Conservation (phyloP, 306 rosid genomes). For the Senna tora region DNA sequence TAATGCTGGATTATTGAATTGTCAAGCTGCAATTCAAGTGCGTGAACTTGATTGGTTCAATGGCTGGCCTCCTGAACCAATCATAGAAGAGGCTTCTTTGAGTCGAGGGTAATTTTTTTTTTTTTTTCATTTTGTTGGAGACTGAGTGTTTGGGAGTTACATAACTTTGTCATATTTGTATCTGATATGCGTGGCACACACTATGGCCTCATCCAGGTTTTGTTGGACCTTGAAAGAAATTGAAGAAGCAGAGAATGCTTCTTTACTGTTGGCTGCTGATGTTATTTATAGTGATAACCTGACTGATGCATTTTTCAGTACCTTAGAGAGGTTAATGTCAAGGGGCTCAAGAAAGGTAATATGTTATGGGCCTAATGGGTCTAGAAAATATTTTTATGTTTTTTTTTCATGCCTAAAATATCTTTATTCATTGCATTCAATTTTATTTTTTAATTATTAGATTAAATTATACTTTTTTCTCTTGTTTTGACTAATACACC, state of each 20-base stretch:
- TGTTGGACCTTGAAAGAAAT: conserved; percentile 72
- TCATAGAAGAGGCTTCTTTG: conserved; percentile 45
- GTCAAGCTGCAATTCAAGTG: conserved; percentile 54
- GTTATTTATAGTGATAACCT: conserved; percentile 85
- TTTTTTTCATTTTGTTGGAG: neutral
- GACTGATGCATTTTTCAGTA: conserved; percentile 79
- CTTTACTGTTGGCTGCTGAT: conserved; percentile 86
- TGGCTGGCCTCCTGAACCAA: conserved; percentile 75
- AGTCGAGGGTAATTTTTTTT: conserved; percentile 50
- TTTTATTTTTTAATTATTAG: neutral
- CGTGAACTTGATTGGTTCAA: conserved; percentile 87
- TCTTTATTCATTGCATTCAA: conserved; percentile 2
- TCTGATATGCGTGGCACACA: conserved; percentile 23
- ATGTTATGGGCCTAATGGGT: neutral
- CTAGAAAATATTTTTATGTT: conserved; percentile 18
- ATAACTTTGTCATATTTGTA: conserved; percentile 2
- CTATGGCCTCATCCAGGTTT: conserved; percentile 55
- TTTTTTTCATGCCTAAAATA: conserved; percentile 20
- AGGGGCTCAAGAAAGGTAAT: conserved; percentile 71
- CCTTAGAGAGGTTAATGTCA: conserved; percentile 69
- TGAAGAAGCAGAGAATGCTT: conserved; percentile 73
- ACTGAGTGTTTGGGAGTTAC: conserved; percentile 15
- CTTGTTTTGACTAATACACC: no score
- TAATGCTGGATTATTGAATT: conserved; percentile 57
- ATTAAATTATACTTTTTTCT: no score